Base-by-base conservation (phyloP, 1,284 basidiomycete species). In the Trichosporon inkin region DNA sequence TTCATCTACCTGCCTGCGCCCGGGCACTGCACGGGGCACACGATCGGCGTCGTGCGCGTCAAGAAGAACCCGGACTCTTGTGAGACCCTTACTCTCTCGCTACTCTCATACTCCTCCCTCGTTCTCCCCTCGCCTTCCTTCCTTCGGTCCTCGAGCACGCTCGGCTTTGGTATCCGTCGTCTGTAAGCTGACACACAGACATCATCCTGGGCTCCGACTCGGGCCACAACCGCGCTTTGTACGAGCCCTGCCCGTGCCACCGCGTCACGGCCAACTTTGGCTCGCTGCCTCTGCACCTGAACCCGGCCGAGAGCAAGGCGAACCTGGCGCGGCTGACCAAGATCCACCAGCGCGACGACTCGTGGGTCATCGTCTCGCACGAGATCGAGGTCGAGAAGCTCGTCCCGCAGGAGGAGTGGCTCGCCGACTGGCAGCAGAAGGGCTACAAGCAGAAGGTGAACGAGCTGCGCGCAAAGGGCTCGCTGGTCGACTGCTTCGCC, bases 131-230 rank as follows among this genome's bases (percentile, higher is more conserved):
- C 36, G 16, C 11, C 6, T n/a, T 13, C 36, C 3, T 4, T n/a
- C 36, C 36, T 38, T 8, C 35, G 35, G 13, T 38, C 11, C 36
- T 3, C 11, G 13, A 38, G 11, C 6, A 38, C 35, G 35, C 7
- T 36, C 35, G 7, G 35, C 35, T 36, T 36, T 36, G 40, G 4
- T 11, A 7, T 17, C 19, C 22, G 16, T 10, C 22, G 22, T 24
- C 6, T 6, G n/a, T 22, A 5, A 24, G 6, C 44, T 38, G 44
- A 49, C 32, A 13, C 2, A 5, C 20, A 49, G 38, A 59, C 38
- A 59, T 59, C 14, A 22, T 59, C 39, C 57, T 58, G n/a, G 57
- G 57, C 4, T 53, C 53, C 7, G 57, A 59, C 53, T 47, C 52
- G 11, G 57, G 52, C 10, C 57, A 58, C 53, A n/a, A 53, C 16